A percentile compares a stretch with the other conserved stretches of the same genome.
phyloP scores from a whole-genome alignment of 140 eudicot species.

The Cichorium intybus region DNA sequence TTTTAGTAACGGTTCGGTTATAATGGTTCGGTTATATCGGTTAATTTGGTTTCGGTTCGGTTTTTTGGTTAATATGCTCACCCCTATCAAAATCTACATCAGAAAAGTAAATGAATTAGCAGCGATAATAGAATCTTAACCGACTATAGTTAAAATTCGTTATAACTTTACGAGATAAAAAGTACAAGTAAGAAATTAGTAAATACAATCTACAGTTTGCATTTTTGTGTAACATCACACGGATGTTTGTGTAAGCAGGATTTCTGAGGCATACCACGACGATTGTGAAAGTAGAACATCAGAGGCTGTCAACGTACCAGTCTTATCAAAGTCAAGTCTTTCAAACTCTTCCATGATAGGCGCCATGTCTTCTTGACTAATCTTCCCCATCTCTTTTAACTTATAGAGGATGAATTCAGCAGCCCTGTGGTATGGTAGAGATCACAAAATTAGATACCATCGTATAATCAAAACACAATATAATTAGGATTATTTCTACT shows the following conservation, averaged over 20 bases:
- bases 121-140: not conserved
- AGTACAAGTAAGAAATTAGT: not conserved
- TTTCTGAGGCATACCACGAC: slow-evolving; percentile 52
- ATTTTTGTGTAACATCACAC: not conserved
- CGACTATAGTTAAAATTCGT: not conserved
- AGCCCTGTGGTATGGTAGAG: slow-evolving; percentile 67
- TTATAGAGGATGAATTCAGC: slow-evolving; percentile 80
- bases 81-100: not conserved
- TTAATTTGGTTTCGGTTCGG: too few species aligned
- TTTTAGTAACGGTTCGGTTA: too few species aligned
- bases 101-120: not conserved
- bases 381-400: slow-evolving; percentile 99
- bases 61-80: too few species aligned
- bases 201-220: not conserved
- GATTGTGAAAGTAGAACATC: slow-evolving; percentile 74
- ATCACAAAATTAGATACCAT: not conserved
- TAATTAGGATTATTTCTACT: slow-evolving; percentile 31
- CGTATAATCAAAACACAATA: not conserved
- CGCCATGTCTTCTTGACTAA: slow-evolving; percentile 70
- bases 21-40: too few species aligned
- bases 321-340: slow-evolving; percentile 78
- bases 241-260: slow-evolving; percentile 58
- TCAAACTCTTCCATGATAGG: slow-evolving; percentile 82
- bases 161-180: not conserved
- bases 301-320: slow-evolving; percentile 72